Percentiles rank a stretch among this genome's conserved stretches.
Conservation (phyloP, 1,284 basidiomycete species). For the Apiotrichum porosum region DNA sequence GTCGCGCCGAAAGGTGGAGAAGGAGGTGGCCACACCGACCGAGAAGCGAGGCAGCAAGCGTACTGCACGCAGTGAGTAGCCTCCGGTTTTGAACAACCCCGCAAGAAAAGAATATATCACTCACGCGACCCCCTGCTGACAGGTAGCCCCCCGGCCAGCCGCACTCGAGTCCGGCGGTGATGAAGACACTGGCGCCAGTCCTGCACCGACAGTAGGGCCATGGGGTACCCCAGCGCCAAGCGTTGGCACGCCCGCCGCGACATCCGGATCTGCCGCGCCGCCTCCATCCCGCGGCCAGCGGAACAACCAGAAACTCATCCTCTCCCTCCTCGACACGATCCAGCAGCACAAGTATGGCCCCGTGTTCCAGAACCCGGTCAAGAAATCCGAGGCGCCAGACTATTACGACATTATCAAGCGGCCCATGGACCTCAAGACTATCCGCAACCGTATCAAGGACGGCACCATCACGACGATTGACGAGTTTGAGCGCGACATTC, state of each 20-base stretch:
- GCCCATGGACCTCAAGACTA: slow-evolving; percentile 88
- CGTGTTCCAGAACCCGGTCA: slow-evolving; percentile 87
- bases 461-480: slow-evolving; percentile 70
- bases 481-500: slow-evolving; percentile 84
- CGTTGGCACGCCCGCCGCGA: slow-evolving; percentile 1
- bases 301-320: slow-evolving; percentile 68
- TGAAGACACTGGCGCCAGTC: slow-evolving; percentile 14
- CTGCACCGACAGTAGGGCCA: neutral
- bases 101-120: neutral
- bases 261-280: neutral
- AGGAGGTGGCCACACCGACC: slow-evolving; percentile 9
- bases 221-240: too few relatives aligned
- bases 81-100: neutral
- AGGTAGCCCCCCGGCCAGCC: slow-evolving; percentile 29
- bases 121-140: slow-evolving; percentile 24
- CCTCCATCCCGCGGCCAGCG: slow-evolving; percentile 7
- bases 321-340: slow-evolving; percentile 73
- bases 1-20: slow-evolving; percentile 21
- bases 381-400: slow-evolving; percentile 61
- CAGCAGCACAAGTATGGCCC: slow-evolving; percentile 77
- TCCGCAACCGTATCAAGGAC: slow-evolving; percentile 74
- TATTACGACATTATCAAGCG: slow-evolving; percentile 85
- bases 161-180: slow-evolving; percentile 22
- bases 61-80: slow-evolving; percentile 16
- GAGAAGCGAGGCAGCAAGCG: slow-evolving; percentile 15